These are phyloP conservation scores for Asterophora lycoperdoides DNA, from an alignment of 768 basidiomycete genomes.

Conservation along the genomic window DNA sequence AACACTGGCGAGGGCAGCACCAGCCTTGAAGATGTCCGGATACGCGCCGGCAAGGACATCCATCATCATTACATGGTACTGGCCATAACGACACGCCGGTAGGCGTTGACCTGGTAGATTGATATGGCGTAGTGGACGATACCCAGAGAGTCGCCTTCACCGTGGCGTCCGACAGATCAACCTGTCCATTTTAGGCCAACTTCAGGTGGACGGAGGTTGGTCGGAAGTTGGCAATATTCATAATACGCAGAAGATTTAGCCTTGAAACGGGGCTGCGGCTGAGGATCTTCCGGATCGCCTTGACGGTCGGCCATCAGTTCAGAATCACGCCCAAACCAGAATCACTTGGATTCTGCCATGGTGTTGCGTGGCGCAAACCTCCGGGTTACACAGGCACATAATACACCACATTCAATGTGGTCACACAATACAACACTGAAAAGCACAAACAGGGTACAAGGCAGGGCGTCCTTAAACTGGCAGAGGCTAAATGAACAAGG, in stretches of 20 bases:
- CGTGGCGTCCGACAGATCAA: conserved; percentile 53
- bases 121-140: conserved; percentile 48
- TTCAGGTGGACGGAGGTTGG: no score
- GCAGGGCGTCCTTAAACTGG: not conserved
- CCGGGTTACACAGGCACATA: not conserved
- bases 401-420: not conserved
- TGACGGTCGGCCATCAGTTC: no score
- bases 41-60: conserved; percentile 51
- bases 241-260: no score
- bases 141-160: conserved; percentile 50
- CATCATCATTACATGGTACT: conserved; percentile 61
- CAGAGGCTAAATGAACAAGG: not conserved
- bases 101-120: conserved; percentile 42
- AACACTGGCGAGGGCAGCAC: conserved; percentile 47
- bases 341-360: not conserved
- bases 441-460: not conserved
- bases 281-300: no score
- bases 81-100: conserved; percentile 47
- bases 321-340: no score
- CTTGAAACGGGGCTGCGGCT: no score
- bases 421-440: not conserved
- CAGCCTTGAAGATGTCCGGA: conserved; percentile 50
- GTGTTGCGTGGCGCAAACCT: not conserved
- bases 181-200: no score
- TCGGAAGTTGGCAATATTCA: no score